Base-by-base conservation (phyloP, 768 basidiomycete genomes). In the Dacryopinax primogenitus region DNA sequence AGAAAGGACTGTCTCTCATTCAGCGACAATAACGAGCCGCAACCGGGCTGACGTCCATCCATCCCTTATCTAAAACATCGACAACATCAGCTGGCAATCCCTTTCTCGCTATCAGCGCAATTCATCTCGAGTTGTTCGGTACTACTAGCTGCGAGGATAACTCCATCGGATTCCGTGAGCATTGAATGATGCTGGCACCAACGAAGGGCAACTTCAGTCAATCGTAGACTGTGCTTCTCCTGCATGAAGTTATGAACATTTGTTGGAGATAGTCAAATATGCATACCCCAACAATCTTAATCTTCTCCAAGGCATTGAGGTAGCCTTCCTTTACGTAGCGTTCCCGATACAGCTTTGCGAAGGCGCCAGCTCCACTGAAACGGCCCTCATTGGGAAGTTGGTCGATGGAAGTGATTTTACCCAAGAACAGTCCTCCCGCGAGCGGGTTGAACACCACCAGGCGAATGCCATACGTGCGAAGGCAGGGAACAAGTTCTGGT, bases 371-470 rank as follows among this genome's bases (percentile, higher is more conserved):
- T 21, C 44, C 3, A 33, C 33, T 64, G 39, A 64, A 64, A 6
- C 63, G 32, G n/a, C 32, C 32, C 39, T 35, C 63, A 41, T 64
- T n/a, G 9, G 63, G 63, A 41, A 64, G 3, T n/a, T 35, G 32
- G 39, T 37, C 47, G 61, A 62, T 32, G 12, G 44, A 32, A 21
- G 28, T 33, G 30, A 33, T 35, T n/a, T 51, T 45, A 30, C 62
- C 33, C 3, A 34, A 39, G 33, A 35, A 39, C 3, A 63, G 33
- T 13, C 62, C 34, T 11, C 68, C 68, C 2, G 66, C 68, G 13
- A 68, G 66, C 12, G 68, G 68, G 58, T 67, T 68, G 62, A 67
- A 68, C n/a, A 67, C 47, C 2, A 67, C 66, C 13, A 68, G 64
- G 16, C 63, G 47, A 37, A 68, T 68, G 32, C 37, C 37, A 61